Percentiles rank a stretch among this genome's conserved stretches.
Conservation (phyloP, 2,329 filamentous ascomycete species). For the Graphiopsis chlorocephala region DNA sequence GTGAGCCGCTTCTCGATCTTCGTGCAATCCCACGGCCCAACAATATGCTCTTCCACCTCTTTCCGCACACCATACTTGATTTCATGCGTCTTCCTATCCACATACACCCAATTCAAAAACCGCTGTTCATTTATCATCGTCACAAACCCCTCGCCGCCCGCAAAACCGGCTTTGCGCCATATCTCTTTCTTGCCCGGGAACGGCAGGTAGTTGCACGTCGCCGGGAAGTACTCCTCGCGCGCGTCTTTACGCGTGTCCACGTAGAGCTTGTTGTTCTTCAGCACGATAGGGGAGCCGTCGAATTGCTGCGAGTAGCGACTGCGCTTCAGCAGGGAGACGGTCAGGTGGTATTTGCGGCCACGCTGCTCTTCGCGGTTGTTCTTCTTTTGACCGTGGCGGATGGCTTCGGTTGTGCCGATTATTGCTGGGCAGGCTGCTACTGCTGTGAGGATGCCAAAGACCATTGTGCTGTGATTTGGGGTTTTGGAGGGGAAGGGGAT, state of each 20-base stretch:
- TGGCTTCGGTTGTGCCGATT: slow-evolving; percentile 36
- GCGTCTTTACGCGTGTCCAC: slow-evolving; percentile 17
- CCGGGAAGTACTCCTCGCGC: slow-evolving; percentile 18
- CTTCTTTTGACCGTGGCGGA: slow-evolving; percentile 32
- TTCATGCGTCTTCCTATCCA: slow-evolving; percentile 21
- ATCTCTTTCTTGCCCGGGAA: slow-evolving; percentile 19
- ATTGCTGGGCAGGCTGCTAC: slow-evolving; percentile 35
- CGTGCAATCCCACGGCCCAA: slow-evolving; percentile 24
- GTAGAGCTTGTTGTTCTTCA: slow-evolving; percentile 26
- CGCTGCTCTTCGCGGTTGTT: slow-evolving; percentile 34
- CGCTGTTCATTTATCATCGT: slow-evolving; percentile 21
- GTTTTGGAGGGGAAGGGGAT: background rate
- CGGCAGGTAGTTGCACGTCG: slow-evolving; percentile 20
- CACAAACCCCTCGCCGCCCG: slow-evolving; percentile 27
- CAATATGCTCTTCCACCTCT: slow-evolving; percentile 17
- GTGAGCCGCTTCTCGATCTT: slow-evolving; percentile 22
- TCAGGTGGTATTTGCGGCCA: slow-evolving; percentile 32
- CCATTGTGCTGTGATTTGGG: slow-evolving; percentile 22
- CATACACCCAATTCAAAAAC: slow-evolving; percentile 24
- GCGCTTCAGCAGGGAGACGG: slow-evolving; percentile 28
- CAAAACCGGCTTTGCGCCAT: slow-evolving; percentile 27
- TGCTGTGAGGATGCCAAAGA: slow-evolving; percentile 33
- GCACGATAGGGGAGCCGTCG: slow-evolving; percentile 30
- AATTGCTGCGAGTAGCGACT: slow-evolving; percentile 28
- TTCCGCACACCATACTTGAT: slow-evolving; percentile 25